A percentile compares a stretch with the other conserved stretches of the same genome.
Evolutionary conservation across 176 grass and related monocot genomes (phyloP).

Genomic region (Avena sativa): DNA sequence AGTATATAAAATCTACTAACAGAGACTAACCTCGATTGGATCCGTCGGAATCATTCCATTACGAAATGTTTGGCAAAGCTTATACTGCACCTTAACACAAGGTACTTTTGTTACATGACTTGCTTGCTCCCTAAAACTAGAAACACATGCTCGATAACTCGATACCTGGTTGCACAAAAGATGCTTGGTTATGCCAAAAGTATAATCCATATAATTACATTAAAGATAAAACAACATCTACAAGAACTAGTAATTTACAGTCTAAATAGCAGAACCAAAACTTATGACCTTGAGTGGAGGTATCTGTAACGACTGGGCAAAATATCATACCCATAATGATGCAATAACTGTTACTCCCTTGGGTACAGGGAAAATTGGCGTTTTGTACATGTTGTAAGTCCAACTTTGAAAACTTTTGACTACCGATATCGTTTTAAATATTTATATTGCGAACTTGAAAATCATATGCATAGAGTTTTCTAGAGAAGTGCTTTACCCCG

Average conservation of each 20-base stretch:
- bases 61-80: conserved; percentile 82
- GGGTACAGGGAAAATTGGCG: background rate
- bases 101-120: conserved; percentile 63
- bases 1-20: conserved; percentile 17
- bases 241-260: conserved; percentile 17
- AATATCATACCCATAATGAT: background rate
- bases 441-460: background rate
- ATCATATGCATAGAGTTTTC: background rate
- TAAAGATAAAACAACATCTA: background rate
- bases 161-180: conserved; percentile 58
- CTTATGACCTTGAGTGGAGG: conserved; percentile 15
- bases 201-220: background rate
- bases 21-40: conserved; percentile 72
- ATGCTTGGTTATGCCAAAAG: background rate
- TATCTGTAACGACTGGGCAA: background rate
- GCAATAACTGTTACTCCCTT: background rate
- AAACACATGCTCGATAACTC: conserved; percentile 86
- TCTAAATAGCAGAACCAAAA: background rate
- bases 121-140: conserved; percentile 94
- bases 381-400: background rate
- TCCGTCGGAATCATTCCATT: conserved; percentile 62
- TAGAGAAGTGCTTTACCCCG: background rate
- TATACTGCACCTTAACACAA: conserved; percentile 66
- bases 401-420: background rate
- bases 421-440: background rate